Evolutionary conservation across 2,329 filamentous ascomycete genomes (phyloP).

Genomic region (Thelonectria discophora): DNA sequence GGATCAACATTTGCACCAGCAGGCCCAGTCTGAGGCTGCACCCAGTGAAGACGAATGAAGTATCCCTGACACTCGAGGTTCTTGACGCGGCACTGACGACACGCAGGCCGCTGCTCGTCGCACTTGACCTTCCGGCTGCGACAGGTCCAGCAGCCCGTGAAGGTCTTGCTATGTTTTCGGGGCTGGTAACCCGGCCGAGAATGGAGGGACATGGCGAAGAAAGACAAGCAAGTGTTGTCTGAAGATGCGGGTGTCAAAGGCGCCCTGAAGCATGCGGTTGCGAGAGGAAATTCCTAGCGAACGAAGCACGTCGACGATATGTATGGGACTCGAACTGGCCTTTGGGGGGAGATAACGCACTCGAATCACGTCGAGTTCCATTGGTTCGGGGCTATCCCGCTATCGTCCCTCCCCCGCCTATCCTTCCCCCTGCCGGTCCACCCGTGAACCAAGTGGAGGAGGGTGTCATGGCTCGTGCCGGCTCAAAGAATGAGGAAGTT

Average conservation of each 20-base stretch:
- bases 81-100: slow-evolving; percentile 45
- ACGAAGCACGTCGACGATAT: slow-evolving; percentile 17
- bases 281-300: slow-evolving; percentile 23
- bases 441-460: background rate
- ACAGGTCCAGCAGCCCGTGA: slow-evolving; percentile 50
- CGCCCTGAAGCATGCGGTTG: background rate
- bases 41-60: slow-evolving; percentile 44
- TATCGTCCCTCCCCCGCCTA: slow-evolving; percentile 5
- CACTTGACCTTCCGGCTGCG: slow-evolving; percentile 50
- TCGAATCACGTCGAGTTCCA: slow-evolving; percentile 10
- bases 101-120: slow-evolving; percentile 48
- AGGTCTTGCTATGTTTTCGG: slow-evolving; percentile 41
- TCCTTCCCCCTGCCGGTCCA: too few species aligned
- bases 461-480: slow-evolving; percentile 15
- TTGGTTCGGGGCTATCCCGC: slow-evolving; percentile 5
- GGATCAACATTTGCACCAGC: slow-evolving; percentile 10
- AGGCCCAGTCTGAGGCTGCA: slow-evolving; percentile 16
- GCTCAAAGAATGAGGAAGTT: slow-evolving; percentile 19
- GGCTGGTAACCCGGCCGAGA: slow-evolving; percentile 19
- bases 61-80: slow-evolving; percentile 46
- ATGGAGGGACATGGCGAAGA: slow-evolving; percentile 22
- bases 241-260: slow-evolving; percentile 1
- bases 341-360: slow-evolving; percentile 18
- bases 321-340: slow-evolving; percentile 6
- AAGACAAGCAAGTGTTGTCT: background rate